phyloP scores from a whole-genome alignment of 768 basidiomycete species.

The Kwoniella dendrophila region DNA sequence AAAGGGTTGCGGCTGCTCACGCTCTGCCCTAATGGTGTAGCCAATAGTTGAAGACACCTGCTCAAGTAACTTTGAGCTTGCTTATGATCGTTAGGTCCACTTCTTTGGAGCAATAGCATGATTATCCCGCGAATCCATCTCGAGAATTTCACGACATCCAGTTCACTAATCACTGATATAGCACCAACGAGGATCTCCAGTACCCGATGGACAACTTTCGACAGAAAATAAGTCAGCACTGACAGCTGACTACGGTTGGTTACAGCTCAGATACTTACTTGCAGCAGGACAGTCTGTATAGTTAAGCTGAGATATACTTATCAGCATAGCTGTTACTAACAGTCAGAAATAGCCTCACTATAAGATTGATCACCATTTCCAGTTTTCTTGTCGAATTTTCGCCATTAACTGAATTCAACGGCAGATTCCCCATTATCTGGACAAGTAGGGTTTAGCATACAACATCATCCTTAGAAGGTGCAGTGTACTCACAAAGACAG shows the following conservation, averaged over 20 bases:
- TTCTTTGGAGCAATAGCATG: neutral
- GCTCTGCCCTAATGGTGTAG: neutral
- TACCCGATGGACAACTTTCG: neutral
- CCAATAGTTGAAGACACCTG: neutral
- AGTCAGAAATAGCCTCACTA: neutral
- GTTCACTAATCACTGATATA: neutral
- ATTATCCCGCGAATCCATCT: conserved; percentile 13
- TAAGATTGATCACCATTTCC: conserved; percentile 1
- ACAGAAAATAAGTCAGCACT: neutral
- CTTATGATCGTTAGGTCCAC: neutral
- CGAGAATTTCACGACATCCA: conserved; percentile 6
- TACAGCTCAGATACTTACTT: neutral
- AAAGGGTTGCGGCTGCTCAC: too few species aligned
- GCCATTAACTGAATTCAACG: neutral
- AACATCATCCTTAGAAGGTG: neutral
- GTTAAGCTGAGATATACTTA: neutral
- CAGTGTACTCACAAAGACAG: neutral
- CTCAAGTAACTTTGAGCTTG: neutral
- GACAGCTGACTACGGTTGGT: neutral
- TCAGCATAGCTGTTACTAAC: neutral
- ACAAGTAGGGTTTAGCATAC: too few species aligned
- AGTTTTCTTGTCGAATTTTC: neutral
- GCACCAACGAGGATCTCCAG: neutral
- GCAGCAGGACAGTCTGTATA: conserved; percentile 1
- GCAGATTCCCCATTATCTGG: neutral